These are phyloP conservation scores for Collybia sp. DNA, from an alignment of 768 basidiomycete species.

Conservation along the genomic window DNA sequence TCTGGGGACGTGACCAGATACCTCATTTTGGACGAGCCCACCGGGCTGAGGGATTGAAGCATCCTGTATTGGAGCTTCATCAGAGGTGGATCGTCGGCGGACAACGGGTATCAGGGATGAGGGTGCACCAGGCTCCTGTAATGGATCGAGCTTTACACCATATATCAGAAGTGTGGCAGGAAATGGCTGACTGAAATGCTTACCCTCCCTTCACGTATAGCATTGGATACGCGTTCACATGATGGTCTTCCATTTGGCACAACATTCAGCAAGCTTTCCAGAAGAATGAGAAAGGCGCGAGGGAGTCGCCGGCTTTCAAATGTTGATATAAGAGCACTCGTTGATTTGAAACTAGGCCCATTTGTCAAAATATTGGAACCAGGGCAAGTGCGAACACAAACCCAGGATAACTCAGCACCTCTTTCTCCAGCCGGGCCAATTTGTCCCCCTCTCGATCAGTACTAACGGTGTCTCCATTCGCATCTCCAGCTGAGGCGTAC, in stretches of 20 bases:
- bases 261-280: constrained; percentile 68
- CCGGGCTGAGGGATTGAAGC: not conserved
- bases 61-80: constrained; percentile 6
- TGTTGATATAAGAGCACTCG: constrained; percentile 39
- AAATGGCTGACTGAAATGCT: constrained; percentile 16
- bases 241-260: constrained; percentile 59
- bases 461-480: constrained; percentile 34
- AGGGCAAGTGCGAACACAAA: constrained; percentile 22
- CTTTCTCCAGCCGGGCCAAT: constrained; percentile 63
- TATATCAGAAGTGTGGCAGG: not conserved
- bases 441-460: constrained; percentile 51
- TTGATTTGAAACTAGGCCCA: constrained; percentile 42
- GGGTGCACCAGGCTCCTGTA: constrained; percentile 9
- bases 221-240: constrained; percentile 65
- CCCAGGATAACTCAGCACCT: constrained; percentile 76
- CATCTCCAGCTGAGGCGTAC: constrained; percentile 60
- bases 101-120: constrained; percentile 1
- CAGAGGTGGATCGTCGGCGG: constrained; percentile 6
- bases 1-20: not conserved
- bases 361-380: not conserved
- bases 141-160: constrained; percentile 11
- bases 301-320: constrained; percentile 76
- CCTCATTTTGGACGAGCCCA: not conserved
- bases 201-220: constrained; percentile 70
- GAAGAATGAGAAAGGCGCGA: constrained; percentile 60